These are phyloP conservation scores for Barbatosphaeria neglecta DNA, from an alignment of 495 filamentous ascomycete genomes.

Conservation along the genomic window DNA sequence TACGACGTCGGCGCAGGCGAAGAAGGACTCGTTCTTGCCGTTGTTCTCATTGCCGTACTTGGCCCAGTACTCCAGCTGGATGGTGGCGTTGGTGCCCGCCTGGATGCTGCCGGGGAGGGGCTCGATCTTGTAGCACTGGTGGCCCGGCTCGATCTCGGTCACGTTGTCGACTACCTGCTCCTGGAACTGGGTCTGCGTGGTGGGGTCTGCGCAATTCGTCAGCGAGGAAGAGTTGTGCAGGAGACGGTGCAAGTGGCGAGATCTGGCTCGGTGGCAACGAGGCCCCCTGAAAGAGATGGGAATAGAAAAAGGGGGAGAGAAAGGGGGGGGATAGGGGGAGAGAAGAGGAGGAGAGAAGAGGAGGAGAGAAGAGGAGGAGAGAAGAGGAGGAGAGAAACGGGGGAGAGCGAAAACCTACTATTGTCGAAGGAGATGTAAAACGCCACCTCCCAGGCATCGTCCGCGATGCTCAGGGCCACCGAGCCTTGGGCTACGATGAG, in stretches of 20 bases:
- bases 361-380: no score
- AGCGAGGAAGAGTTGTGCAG: neutral
- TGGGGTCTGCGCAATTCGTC: slow-evolving; percentile 18
- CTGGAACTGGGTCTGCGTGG: slow-evolving; percentile 30
- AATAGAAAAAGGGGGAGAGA: no score
- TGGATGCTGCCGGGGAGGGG: slow-evolving; percentile 20
- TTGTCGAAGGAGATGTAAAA: slow-evolving; percentile 34
- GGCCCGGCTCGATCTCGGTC: slow-evolving; percentile 26
- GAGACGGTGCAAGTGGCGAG: no score
- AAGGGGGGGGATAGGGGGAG: no score
- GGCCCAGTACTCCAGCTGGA: slow-evolving; percentile 38
- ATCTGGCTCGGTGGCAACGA: no score
- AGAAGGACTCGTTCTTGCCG: slow-evolving; percentile 37
- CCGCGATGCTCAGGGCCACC: slow-evolving; percentile 23
- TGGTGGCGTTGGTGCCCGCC: slow-evolving; percentile 37
- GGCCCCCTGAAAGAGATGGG: no score
- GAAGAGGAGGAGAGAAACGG: no score
- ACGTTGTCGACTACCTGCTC: slow-evolving; percentile 28
- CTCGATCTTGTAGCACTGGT: slow-evolving; percentile 39
- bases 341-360: no score
- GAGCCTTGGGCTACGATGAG: slow-evolving; percentile 11
- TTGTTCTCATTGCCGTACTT: slow-evolving; percentile 20
- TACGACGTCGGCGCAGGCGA: slow-evolving; percentile 37
- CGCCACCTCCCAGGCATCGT: slow-evolving; percentile 36
- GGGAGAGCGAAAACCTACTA: no score